A percentile compares a stretch with the other conserved stretches of the same genome.
Conservation (phyloP, 805 yeast genomes). For the Wickerhamiella sorbophila region DNA sequence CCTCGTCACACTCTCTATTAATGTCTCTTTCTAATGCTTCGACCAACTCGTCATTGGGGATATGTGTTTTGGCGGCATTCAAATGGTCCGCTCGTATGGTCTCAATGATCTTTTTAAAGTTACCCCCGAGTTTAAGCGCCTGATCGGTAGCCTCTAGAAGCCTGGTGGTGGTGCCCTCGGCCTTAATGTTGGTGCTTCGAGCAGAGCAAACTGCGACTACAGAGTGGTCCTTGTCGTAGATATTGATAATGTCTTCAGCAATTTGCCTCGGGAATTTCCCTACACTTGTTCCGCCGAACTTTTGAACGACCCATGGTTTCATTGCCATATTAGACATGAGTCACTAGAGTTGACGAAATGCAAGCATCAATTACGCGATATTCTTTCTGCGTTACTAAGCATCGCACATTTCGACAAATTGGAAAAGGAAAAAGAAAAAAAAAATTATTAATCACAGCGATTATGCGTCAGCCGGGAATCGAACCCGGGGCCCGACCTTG, state of each 20-base stretch:
- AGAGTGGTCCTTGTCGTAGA: conserved; percentile 38
- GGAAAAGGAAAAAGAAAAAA: no score
- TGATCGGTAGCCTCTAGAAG: conserved; percentile 68
- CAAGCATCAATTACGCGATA: no score
- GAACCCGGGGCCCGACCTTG: conserved; percentile 26
- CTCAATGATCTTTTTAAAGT: conserved; percentile 42
- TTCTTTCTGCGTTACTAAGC: no score
- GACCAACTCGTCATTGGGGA: conserved; percentile 35
- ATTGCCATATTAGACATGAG: background rate
- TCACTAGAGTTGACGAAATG: no score
- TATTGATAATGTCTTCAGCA: conserved; percentile 62
- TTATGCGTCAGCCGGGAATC: conserved; percentile 25
- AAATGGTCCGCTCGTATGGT: conserved; percentile 67
- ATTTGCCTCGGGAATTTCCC: conserved; percentile 86
- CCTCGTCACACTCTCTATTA: conserved; percentile 48
- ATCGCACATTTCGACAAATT: no score
- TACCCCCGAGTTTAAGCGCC: conserved; percentile 21
- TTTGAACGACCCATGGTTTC: conserved; percentile 65
- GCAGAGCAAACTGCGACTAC: conserved; percentile 97
- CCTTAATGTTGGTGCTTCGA: conserved; percentile 76
- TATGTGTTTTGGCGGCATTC: conserved; percentile 45
- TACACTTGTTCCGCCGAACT: conserved; percentile 94
- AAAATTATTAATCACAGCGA: no score
- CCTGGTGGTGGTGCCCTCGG: conserved; percentile 91
- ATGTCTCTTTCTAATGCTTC: conserved; percentile 45